Percentiles rank a stretch among this genome's conserved stretches.
phyloP scores from a whole-genome alignment of 139 green algal genomes.

The Coelastrella sp. region DNA sequence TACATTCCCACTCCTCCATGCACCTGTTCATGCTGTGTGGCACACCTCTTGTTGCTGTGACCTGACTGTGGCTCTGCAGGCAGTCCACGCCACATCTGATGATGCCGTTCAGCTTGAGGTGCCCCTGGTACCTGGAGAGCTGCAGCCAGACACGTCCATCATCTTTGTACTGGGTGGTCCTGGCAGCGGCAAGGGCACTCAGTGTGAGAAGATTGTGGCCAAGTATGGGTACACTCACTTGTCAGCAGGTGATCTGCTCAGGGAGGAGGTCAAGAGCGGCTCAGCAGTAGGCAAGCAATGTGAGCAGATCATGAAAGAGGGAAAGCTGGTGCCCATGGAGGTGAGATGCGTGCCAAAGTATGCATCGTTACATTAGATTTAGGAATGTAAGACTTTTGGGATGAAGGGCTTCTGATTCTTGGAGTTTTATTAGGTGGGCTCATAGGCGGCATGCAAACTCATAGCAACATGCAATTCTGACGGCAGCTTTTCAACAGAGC shows the following conservation, averaged over 20 bases:
- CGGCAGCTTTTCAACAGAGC: too few relatives aligned
- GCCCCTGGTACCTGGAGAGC: not conserved
- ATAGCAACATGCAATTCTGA: not conserved
- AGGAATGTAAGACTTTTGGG: not conserved
- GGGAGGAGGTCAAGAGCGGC: conserved; percentile 78
- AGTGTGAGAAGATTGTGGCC: conserved; percentile 80
- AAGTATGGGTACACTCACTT: conserved; percentile 62
- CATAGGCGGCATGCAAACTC: not conserved
- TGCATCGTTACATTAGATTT: not conserved
- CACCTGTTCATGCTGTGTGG: not conserved
- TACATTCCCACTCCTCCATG: not conserved
- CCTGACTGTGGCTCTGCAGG: not conserved
- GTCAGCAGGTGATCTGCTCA: conserved; percentile 81
- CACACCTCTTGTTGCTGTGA: too few relatives aligned
- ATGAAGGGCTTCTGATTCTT: not conserved
- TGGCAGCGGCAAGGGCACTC: conserved; percentile 91
- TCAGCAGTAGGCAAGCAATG: conserved; percentile 70
- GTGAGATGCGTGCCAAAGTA: not conserved
- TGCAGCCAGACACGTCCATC: conserved; percentile 23
- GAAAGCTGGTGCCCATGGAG: conserved; percentile 83
- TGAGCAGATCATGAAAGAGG: conserved; percentile 84
- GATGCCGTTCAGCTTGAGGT: conserved; percentile 14
- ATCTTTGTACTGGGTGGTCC: conserved; percentile 85
- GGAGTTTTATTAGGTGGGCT: not conserved
- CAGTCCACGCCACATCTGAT: not conserved